Conservation (phyloP, 2,329 filamentous ascomycete species). For the Alternaria rosae region DNA sequence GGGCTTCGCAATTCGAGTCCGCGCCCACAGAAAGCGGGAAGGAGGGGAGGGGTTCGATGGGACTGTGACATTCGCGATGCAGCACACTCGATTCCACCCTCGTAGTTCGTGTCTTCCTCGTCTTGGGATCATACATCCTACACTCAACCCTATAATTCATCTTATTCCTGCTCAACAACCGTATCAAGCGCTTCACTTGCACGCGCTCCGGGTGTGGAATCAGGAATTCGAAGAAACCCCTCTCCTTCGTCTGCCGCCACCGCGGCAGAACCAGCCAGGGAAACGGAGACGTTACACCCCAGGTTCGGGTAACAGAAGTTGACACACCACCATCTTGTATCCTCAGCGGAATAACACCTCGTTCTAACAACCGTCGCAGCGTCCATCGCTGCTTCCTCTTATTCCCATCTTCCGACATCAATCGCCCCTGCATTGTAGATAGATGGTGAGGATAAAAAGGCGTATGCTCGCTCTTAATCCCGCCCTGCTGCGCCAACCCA, state of each 20-base stretch:
- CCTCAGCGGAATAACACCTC: not conserved
- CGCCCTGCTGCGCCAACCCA: not conserved
- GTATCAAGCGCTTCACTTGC: accelerated
- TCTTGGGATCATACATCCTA: not conserved
- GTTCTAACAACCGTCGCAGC: not conserved
- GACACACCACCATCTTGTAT: not conserved
- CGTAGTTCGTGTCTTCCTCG: not conserved
- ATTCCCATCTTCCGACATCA: not conserved
- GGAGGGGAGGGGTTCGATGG: not conserved
- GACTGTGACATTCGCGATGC: too few relatives aligned
- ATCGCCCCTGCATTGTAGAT: not conserved
- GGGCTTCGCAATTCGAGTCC: not conserved
- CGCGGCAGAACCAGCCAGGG: not conserved
- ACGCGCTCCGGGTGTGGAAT: constrained; percentile 15
- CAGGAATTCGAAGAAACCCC: constrained; percentile 26
- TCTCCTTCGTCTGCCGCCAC: constrained; percentile 7
- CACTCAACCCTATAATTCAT: not conserved
- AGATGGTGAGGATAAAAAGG: not conserved
- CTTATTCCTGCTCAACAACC: not conserved
- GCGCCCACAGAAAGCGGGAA: constrained; percentile 20
- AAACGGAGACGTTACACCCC: not conserved
- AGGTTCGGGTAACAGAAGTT: not conserved
- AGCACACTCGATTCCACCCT: too few relatives aligned
- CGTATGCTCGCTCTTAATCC: not conserved
- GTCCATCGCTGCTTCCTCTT: not conserved